A percentile compares a stretch with the other conserved stretches of the same genome.
Conservation (phyloP, 495 filamentous ascomycete species). For the Chaetomium fimeti region DNA sequence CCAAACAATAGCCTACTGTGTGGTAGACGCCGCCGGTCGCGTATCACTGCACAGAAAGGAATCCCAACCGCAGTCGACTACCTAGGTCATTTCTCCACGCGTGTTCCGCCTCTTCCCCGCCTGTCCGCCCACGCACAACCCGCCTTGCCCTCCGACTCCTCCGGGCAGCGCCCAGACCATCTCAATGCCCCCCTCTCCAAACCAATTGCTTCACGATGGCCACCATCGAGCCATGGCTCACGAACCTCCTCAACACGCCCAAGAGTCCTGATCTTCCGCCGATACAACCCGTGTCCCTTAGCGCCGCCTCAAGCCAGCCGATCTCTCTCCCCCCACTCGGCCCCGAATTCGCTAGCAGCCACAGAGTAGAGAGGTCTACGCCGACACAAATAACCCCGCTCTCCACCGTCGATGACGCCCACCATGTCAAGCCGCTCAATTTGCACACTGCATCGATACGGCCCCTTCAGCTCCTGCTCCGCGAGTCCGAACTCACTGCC, state of each 20-base stretch:
- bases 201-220: constrained; percentile 47
- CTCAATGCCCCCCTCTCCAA: constrained; percentile 36
- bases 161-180: constrained; percentile 17
- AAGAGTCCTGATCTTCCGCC: constrained; percentile 47
- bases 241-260: constrained; percentile 55
- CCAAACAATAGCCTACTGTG: background rate
- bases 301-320: constrained; percentile 29
- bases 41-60: background rate
- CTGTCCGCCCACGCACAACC: background rate
- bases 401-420: constrained; percentile 37
- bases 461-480: constrained; percentile 35
- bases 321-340: constrained; percentile 49
- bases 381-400: constrained; percentile 41
- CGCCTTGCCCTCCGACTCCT: constrained; percentile 1
- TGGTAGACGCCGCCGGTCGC: background rate
- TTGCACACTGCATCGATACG: constrained; percentile 24
- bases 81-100: background rate
- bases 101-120: background rate
- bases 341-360: constrained; percentile 37
- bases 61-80: background rate
- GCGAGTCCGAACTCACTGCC: constrained; percentile 31
- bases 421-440: constrained; percentile 15
- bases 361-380: constrained; percentile 37
- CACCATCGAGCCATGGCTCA: constrained; percentile 59
- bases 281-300: constrained; percentile 42